A percentile compares a stretch with the other conserved stretches of the same genome.
Evolutionary conservation across 345 rosid genomes (phyloP).

Genomic region (Angophora floribunda): DNA sequence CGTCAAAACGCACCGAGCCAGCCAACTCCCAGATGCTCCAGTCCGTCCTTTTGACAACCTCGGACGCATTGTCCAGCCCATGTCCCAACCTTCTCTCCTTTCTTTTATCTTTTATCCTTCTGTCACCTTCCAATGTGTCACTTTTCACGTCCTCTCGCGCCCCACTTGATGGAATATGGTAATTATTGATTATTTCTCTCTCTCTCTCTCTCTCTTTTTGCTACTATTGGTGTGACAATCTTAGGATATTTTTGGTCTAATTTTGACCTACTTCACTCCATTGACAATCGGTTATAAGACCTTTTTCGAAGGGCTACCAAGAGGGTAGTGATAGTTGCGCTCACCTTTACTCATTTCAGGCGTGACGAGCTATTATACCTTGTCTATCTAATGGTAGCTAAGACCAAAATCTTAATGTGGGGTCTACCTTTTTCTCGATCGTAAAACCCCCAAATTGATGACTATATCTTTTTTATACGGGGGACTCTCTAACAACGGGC

Average conservation of each 20-base stretch:
- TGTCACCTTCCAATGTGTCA: background rate
- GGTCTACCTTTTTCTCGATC: no score
- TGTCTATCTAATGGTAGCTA: no score
- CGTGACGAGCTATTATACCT: no score
- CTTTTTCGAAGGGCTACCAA: no score
- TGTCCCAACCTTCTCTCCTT: accelerated
- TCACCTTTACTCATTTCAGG: no score
- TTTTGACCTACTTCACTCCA: background rate
- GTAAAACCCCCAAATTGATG: no score
- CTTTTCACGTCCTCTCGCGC: background rate
- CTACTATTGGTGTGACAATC: background rate
- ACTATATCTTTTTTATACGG: no score
- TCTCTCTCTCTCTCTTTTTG: no score
- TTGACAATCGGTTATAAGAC: no score
- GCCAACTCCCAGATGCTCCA: background rate
- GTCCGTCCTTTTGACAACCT: background rate
- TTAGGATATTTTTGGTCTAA: background rate
- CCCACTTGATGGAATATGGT: background rate
- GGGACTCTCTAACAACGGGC: no score
- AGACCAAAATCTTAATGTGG: no score
- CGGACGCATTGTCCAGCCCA: background rate
- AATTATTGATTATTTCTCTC: background rate
- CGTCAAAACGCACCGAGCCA: background rate
- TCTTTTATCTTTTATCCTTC: background rate
- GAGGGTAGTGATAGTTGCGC: no score